Evolutionary conservation across 305 asterid species (phyloP).

Genomic region (Withania somnifera): DNA sequence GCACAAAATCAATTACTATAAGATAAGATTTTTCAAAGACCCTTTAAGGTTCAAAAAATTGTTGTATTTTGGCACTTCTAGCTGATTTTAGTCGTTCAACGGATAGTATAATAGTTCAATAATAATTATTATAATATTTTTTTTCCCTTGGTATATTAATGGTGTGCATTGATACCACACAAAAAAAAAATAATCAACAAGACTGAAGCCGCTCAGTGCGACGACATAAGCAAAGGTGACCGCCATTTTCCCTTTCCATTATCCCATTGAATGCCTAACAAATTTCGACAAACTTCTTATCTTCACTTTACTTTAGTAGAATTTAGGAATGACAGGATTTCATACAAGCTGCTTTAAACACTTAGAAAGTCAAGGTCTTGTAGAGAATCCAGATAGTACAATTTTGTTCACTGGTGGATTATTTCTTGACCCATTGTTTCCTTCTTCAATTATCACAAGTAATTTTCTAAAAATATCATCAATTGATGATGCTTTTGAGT

Average conservation of each 20-base stretch:
- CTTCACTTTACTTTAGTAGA: neutral
- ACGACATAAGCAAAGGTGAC: slow-evolving; percentile 23
- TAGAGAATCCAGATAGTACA: neutral
- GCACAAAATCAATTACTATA: no score
- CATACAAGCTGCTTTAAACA: neutral
- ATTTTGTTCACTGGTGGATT: slow-evolving; percentile 18
- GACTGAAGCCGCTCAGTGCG: slow-evolving; percentile 1
- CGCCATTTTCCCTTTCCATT: slow-evolving; percentile 8
- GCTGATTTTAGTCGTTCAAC: no score
- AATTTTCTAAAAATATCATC: neutral
- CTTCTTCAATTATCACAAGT: slow-evolving; percentile 7
- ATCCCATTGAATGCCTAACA: neutral
- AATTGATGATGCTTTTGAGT: slow-evolving; percentile 15
- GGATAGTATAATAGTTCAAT: neutral
- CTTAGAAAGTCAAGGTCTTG: neutral
- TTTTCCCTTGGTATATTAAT: neutral
- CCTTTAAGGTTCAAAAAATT: no score
- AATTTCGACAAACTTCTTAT: neutral
- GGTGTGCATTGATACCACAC: neutral
- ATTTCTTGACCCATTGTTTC: slow-evolving; percentile 16
- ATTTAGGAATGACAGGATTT: slow-evolving; percentile 6
- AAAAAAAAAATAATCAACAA: neutral
- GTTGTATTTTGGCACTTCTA: no score
- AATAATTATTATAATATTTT: neutral
- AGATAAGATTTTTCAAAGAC: no score